Evolutionary conservation across 805 yeast species (phyloP).

Genomic region (Starmerella apicola): DNA sequence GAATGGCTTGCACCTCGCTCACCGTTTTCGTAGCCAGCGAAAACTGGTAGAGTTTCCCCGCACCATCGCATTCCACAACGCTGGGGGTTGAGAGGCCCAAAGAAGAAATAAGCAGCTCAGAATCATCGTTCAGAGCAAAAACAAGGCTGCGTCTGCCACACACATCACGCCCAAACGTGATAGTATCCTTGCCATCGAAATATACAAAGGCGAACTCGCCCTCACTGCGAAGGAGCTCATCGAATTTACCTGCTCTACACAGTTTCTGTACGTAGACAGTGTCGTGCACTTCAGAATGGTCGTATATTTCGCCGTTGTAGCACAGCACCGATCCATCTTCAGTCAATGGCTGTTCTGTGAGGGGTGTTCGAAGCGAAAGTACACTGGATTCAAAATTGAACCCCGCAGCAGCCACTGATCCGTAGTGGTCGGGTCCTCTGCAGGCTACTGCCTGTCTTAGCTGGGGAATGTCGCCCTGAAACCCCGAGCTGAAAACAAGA

Average conservation of each 20-base stretch:
- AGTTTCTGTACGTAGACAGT: slow-evolving; percentile 32
- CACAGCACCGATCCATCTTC: slow-evolving; percentile 38
- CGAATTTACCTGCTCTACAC: not conserved
- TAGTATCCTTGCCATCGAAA: slow-evolving; percentile 26
- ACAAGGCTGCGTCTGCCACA: slow-evolving; percentile 72
- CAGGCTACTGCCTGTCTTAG: slow-evolving; percentile 7
- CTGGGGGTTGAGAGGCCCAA: slow-evolving; percentile 10
- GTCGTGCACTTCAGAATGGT: slow-evolving; percentile 47
- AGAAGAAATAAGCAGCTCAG: slow-evolving; percentile 13
- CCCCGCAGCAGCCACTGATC: not conserved
- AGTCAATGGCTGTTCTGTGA: slow-evolving; percentile 57
- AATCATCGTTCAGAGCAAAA: slow-evolving; percentile 27
- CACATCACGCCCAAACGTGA: slow-evolving; percentile 74
- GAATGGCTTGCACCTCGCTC: not conserved
- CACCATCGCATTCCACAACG: slow-evolving; percentile 19
- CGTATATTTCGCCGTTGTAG: slow-evolving; percentile 87
- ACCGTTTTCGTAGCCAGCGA: not conserved
- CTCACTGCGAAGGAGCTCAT: slow-evolving; percentile 20
- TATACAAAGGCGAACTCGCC: slow-evolving; percentile 76
- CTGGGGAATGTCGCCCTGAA: not conserved
- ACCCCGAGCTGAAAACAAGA: slow-evolving; percentile 14
- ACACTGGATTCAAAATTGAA: slow-evolving; percentile 39
- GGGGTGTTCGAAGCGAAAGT: slow-evolving; percentile 66
- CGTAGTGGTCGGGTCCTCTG: slow-evolving; percentile 25
- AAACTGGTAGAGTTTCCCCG: slow-evolving; percentile 14